These are phyloP conservation scores for Boletus hoseneyae DNA, from an alignment of 1,284 basidiomycete genomes.

Conservation along the genomic window DNA sequence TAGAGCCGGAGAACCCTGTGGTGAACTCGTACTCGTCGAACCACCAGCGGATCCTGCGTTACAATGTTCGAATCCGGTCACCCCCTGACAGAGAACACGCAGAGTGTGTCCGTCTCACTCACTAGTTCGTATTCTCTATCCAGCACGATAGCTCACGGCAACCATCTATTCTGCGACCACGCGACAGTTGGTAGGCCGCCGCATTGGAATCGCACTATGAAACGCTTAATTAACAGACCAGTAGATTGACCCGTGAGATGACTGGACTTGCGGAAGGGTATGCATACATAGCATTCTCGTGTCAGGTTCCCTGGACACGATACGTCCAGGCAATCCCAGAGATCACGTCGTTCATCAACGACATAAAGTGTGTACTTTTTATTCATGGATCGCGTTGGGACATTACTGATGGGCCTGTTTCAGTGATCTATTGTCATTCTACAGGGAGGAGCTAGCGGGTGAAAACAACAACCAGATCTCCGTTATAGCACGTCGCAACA, in stretches of 20 bases:
- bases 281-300: slow-evolving; percentile 27
- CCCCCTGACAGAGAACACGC: slow-evolving; percentile 5
- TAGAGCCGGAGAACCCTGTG: neutral
- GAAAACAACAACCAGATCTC: slow-evolving; percentile 32
- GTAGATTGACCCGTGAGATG: too few relatives aligned
- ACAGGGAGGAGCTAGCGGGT: slow-evolving; percentile 34
- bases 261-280: slow-evolving; percentile 28
- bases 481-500: slow-evolving; percentile 17
- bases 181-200: too few relatives aligned
- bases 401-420: neutral
- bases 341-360: slow-evolving; percentile 23
- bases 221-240: too few relatives aligned
- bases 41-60: too few relatives aligned
- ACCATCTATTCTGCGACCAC: too few relatives aligned
- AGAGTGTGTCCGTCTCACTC: slow-evolving; percentile 14
- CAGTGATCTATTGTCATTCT: slow-evolving; percentile 38
- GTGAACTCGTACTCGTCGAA: slow-evolving; percentile 2
- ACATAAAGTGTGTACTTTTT: slow-evolving; percentile 26
- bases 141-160: too few relatives aligned
- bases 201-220: too few relatives aligned
- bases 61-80: slow-evolving; percentile 1
- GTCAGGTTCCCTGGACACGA: slow-evolving; percentile 18
- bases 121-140: neutral
- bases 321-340: slow-evolving; percentile 31
- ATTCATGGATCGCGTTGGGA: too few relatives aligned